Percentiles rank a stretch among this genome's conserved stretches.
These are phyloP conservation scores for Lantana camara DNA, from an alignment of 257 asterid genomes.

Conservation along the genomic window DNA sequence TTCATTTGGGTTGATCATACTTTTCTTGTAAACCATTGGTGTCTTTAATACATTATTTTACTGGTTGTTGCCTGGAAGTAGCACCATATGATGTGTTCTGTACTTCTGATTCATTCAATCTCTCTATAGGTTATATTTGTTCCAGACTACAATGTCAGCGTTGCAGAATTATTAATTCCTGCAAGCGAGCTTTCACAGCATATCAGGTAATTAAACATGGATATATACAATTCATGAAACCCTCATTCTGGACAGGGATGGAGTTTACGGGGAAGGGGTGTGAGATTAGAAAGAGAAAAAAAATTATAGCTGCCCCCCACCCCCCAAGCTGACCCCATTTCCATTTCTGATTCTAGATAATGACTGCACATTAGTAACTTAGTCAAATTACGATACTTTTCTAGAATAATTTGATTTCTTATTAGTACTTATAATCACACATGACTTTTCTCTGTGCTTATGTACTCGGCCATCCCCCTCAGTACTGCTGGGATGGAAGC, in stretches of 20 bases:
- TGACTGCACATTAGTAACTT: too few species aligned
- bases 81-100: background rate
- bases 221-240: too few species aligned
- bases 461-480: slow-evolving; percentile 13
- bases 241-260: too few species aligned
- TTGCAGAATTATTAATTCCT: slow-evolving; percentile 78
- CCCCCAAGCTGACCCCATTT: too few species aligned
- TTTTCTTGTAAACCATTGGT: background rate
- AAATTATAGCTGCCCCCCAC: too few species aligned
- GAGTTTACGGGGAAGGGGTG: too few species aligned
- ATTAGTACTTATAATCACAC: too few species aligned
- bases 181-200: slow-evolving; percentile 87
- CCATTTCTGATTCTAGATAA: too few species aligned
- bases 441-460: slow-evolving; percentile 23
- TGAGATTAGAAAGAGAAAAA: too few species aligned
- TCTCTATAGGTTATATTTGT: slow-evolving; percentile 64
- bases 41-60: background rate
- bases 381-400: too few species aligned
- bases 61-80: slow-evolving; percentile 16
- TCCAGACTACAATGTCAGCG: slow-evolving; percentile 88
- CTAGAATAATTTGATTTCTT: too few species aligned
- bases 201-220: slow-evolving; percentile 55
- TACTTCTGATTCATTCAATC: slow-evolving; percentile 26
- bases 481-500: slow-evolving; percentile 98
- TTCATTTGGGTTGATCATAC: slow-evolving; percentile 8